Base-by-base conservation (phyloP, 192 early-diverging fungal genomes). In the Backusella parvicylindrica region DNA sequence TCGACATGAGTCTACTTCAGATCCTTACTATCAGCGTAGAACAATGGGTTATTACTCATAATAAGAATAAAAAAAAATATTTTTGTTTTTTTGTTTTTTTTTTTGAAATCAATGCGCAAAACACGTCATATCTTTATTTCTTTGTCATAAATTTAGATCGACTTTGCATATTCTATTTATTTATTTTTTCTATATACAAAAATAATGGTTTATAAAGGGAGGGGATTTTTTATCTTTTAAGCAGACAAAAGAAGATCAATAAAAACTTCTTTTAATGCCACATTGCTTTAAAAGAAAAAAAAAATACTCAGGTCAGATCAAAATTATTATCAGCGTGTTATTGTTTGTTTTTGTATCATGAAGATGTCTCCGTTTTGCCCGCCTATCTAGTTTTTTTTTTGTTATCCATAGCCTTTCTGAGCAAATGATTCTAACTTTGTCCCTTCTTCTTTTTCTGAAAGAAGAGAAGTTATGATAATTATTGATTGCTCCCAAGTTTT, bases 31-130 rank as follows among this genome's bases (percentile, higher is more conserved):
- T 40, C 66, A 68, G 7, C 53, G 53, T 26, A 60, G 35, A 23
- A 15, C 68, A 30, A 38, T 70, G 40, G 40, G 31, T 32, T 40
- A 70, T 41, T 70, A 70, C 16, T 70, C 23, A 32, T 68, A 68
- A 68, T 30, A 68, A 68, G 12, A 37, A 36, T 21, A 67, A 36
- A 23, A 68, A 60, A 60, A 28, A 3, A 38, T 38, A 38, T 38
- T 38, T 38, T 0, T 38, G 8, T 37, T 37, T 37, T 7, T 38
- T 38, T 23, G 12, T 8, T 28, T 43, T 15, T 15, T 43, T 15
- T 60, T 60, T 56, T 12, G 18, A 16, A 47, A 21, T 47, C 43
- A 47, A n/a, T 1, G 7, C 6, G 6, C 11, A 26, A 56, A 26
- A 16, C 23, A 56, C n/a, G 50, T 21, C 50, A 26, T 56, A 23